These are phyloP conservation scores for Amanita pseudoporphyria DNA, from an alignment of 768 basidiomycete genomes.

Conservation along the genomic window DNA sequence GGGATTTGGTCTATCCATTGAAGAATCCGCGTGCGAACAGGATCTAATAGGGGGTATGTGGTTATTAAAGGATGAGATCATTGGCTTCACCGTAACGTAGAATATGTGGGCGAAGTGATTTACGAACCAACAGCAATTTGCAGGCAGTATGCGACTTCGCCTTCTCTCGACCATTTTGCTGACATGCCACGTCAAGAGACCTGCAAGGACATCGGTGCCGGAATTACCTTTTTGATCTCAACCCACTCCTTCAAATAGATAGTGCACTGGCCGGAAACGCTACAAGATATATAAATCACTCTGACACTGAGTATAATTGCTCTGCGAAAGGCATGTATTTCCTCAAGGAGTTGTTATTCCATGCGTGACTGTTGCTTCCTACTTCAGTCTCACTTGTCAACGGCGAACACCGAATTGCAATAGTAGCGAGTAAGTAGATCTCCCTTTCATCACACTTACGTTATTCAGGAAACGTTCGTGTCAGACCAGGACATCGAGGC, in stretches of 20 bases:
- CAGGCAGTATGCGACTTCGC: conserved; percentile 34
- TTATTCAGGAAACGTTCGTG: not conserved
- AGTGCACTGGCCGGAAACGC: conserved; percentile 46
- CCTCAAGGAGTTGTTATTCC: not conserved
- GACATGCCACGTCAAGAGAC: conserved; percentile 15
- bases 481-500: conserved; percentile 8
- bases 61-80: not conserved
- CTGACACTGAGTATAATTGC: conserved; percentile 32
- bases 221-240: conserved; percentile 55
- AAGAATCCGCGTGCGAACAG: conserved; percentile 29
- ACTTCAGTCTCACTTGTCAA: conserved; percentile 42
- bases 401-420: conserved; percentile 58
- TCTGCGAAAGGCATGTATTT: conserved; percentile 29
- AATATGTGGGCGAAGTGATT: not conserved
- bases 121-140: conserved; percentile 33
- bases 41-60: conserved; percentile 41
- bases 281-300: conserved; percentile 64
- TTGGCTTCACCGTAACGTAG: not conserved
- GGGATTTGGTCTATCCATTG: conserved; percentile 48
- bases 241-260: conserved; percentile 40
- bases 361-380: not conserved
- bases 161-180: not conserved
- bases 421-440: conserved; percentile 41
- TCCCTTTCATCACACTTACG: not conserved
- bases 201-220: conserved; percentile 38